Percentiles rank a stretch among this genome's conserved stretches.
These are phyloP conservation scores for Tetradesmus lagerheimii DNA, from an alignment of 139 green algal species.

Conservation along the genomic window DNA sequence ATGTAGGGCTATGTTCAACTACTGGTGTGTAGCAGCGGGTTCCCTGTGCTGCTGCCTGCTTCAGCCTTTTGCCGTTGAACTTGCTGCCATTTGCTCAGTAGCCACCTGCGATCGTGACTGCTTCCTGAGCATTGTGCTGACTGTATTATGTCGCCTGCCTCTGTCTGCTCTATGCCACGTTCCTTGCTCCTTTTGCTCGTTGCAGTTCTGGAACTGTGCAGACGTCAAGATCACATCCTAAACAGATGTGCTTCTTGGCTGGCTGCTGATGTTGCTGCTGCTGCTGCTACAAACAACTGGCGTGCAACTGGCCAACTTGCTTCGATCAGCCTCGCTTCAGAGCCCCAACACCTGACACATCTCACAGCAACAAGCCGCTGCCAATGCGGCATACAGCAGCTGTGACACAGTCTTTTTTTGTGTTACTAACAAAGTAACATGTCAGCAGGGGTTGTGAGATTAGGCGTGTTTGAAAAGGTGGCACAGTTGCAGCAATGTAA, in stretches of 20 bases:
- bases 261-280: neutral
- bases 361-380: neutral
- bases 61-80: too few species aligned
- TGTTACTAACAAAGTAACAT: neutral
- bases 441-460: neutral
- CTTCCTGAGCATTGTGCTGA: neutral
- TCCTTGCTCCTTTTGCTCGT: neutral
- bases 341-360: neutral
- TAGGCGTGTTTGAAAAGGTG: too few species aligned
- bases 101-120: too few species aligned
- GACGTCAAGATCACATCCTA: slow-evolving; percentile 28
- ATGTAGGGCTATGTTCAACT: too few species aligned
- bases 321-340: neutral
- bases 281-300: neutral
- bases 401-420: neutral
- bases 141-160: neutral
- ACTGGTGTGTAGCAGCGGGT: too few species aligned
- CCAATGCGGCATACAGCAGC: neutral
- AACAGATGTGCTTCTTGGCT: neutral
- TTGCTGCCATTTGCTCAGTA: too few species aligned
- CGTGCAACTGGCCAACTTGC: neutral
- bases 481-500: neutral
- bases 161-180: neutral
- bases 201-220: slow-evolving; percentile 51
- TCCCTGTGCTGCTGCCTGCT: too few species aligned